Conservation (phyloP, 139 green algal species). For the Picochlorum costavermella region DNA sequence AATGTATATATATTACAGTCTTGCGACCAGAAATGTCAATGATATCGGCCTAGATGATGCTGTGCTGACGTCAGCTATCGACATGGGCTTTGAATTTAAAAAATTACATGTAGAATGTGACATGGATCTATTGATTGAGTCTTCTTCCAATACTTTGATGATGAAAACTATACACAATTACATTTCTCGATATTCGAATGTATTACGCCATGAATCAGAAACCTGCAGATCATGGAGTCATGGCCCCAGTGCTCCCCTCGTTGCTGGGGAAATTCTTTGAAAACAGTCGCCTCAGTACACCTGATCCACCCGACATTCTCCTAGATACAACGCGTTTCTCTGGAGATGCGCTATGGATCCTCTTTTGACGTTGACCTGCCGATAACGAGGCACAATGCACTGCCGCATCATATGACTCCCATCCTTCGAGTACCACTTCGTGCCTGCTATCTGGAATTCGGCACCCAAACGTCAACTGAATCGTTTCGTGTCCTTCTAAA, state of each 20-base stretch:
- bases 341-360: not conserved
- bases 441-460: slow-evolving; percentile 15
- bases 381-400: slow-evolving; percentile 26
- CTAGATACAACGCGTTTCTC: not conserved
- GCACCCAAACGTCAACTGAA: slow-evolving; percentile 33
- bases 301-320: not conserved
- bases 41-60: too few species aligned
- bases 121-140: not conserved
- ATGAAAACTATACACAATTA: not conserved
- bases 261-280: not conserved
- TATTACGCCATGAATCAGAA: too few species aligned
- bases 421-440: slow-evolving; percentile 20
- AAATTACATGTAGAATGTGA: not conserved
- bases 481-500: slow-evolving; percentile 11
- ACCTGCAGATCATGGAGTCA: too few species aligned
- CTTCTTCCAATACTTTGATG: not conserved
- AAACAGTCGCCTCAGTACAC: slow-evolving; percentile 12
- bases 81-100: too few species aligned
- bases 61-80: not conserved
- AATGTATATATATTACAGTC: too few species aligned
- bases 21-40: too few species aligned
- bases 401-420: slow-evolving; percentile 31
- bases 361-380: slow-evolving; percentile 9
- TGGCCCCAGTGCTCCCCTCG: not conserved
- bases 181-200: not conserved